phyloP scores from a whole-genome alignment of 2,329 filamentous ascomycete species.

The Westerdykella ornata region DNA sequence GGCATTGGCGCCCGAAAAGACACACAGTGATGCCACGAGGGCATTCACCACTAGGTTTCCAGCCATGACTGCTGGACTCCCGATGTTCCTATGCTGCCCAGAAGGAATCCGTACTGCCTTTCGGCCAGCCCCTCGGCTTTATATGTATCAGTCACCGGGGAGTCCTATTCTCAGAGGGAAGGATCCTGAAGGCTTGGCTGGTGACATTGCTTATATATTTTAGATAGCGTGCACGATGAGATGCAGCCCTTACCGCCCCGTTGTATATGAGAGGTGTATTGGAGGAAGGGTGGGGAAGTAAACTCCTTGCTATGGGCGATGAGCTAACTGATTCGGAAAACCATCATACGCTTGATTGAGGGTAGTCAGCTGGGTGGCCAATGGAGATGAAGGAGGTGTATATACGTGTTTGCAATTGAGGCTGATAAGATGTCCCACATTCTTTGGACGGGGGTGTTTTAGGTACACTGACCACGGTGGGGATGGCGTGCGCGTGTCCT shows the following conservation, averaged over 20 bases:
- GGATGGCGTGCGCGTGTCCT: too few species aligned
- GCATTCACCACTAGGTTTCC: constrained; percentile 14
- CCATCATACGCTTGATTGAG: not conserved
- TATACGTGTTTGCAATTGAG: constrained; percentile 8
- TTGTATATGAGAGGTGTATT: not conserved
- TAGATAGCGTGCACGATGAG: constrained; percentile 9
- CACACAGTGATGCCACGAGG: constrained; percentile 18
- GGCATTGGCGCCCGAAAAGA: constrained; percentile 15
- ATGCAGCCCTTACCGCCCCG: constrained; percentile 1
- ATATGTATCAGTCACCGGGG: constrained; percentile 6
- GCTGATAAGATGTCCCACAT: too few species aligned
- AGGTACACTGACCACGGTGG: too few species aligned
- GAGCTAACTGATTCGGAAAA: not conserved
- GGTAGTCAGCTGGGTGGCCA: constrained; percentile 1
- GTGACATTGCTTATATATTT: constrained; percentile 10
- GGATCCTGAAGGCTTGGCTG: constrained; percentile 1
- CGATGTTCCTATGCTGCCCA: too few species aligned
- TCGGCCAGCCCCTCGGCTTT: constrained; percentile 6
- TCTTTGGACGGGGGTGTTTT: too few species aligned
- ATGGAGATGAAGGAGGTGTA: constrained; percentile 1
- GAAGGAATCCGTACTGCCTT: too few species aligned
- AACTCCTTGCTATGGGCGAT: not conserved
- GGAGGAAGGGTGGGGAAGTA: not conserved
- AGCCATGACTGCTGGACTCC: constrained; percentile 13
- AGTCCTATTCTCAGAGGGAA: not conserved